Percentiles rank a stretch among this genome's conserved stretches.
Conservation (phyloP, 2,329 filamentous ascomycete species). For the Aspergillus floridensis region DNA sequence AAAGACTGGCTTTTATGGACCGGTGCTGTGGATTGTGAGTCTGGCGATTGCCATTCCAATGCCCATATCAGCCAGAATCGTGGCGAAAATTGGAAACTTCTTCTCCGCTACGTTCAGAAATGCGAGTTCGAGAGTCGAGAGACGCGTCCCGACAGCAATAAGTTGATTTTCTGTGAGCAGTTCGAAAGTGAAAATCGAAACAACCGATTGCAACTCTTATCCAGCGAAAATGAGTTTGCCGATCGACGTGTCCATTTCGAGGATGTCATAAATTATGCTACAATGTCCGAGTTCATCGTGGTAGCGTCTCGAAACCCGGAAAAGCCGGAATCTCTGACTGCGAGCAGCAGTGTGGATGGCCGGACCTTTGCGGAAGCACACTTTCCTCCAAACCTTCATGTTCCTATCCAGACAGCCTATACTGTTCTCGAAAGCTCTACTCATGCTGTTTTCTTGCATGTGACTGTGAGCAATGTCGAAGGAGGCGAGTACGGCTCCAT, state of each 20-base stretch:
- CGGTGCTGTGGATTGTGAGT: slow-evolving; percentile 67
- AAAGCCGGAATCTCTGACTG: slow-evolving; percentile 66
- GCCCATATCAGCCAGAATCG: slow-evolving; percentile 77
- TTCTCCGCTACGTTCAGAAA: slow-evolving; percentile 70
- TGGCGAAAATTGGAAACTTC: slow-evolving; percentile 72
- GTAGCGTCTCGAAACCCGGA: slow-evolving; percentile 67
- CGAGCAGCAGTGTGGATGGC: slow-evolving; percentile 83
- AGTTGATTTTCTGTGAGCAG: slow-evolving; percentile 65
- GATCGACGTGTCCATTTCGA: slow-evolving; percentile 63
- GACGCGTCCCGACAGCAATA: slow-evolving; percentile 57
- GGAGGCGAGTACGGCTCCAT: slow-evolving; percentile 77
- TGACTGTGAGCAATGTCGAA: slow-evolving; percentile 67
- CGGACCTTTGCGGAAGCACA: slow-evolving; percentile 74
- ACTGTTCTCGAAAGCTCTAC: slow-evolving; percentile 94
- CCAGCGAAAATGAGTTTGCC: slow-evolving; percentile 75
- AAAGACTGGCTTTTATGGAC: slow-evolving; percentile 93
- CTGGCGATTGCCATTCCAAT: slow-evolving; percentile 64
- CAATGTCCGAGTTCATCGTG: slow-evolving; percentile 95
- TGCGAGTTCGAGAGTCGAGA: slow-evolving; percentile 82
- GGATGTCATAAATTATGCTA: slow-evolving; percentile 81
- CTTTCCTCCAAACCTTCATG: slow-evolving; percentile 81
- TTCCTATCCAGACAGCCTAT: slow-evolving; percentile 76
- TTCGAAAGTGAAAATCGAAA: slow-evolving; percentile 61
- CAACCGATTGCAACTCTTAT: slow-evolving; percentile 67
- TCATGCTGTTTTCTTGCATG: slow-evolving; percentile 90